These are phyloP conservation scores for Lodderomyces theae DNA, from an alignment of 1,139 yeast genomes.

Conservation along the genomic window DNA sequence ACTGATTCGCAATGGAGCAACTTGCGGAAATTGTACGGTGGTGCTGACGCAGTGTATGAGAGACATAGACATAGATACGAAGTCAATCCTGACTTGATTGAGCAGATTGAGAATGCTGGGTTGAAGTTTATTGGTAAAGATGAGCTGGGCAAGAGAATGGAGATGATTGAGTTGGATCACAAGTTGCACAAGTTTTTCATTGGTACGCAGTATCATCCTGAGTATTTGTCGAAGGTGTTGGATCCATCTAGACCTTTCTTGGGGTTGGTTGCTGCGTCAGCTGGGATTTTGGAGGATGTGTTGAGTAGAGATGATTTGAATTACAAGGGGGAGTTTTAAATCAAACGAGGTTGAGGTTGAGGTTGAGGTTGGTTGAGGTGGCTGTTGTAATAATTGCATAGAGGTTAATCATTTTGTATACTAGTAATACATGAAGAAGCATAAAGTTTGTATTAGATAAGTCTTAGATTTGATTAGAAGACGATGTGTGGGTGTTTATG, in stretches of 20 bases:
- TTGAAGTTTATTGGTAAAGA: conserved; percentile 90
- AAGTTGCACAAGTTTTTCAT: conserved; percentile 78
- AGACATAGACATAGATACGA: conserved; percentile 99
- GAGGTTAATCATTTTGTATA: background rate
- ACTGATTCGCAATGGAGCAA: conserved; percentile 65
- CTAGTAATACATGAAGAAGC: no score
- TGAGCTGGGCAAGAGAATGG: conserved; percentile 89
- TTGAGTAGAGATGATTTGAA: conserved; percentile 46
- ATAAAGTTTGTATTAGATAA: no score
- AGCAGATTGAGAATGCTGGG: conserved; percentile 70
- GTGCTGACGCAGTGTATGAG: conserved; percentile 67
- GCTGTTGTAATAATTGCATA: background rate
- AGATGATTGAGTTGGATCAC: conserved; percentile 68
- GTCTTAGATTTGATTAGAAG: no score
- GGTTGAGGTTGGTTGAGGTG: background rate
- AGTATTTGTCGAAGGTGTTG: conserved; percentile 90
- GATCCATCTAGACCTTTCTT: conserved; percentile 96
- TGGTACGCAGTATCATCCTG: conserved; percentile 98
- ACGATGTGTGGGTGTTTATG: no score
- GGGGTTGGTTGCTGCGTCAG: conserved; percentile 91
- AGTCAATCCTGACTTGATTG: conserved; percentile 82
- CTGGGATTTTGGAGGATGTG: conserved; percentile 71
- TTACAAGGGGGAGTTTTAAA: conserved; percentile 43
- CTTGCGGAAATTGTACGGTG: conserved; percentile 80
- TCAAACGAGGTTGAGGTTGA: no score